Base-by-base conservation (phyloP, 345 rosid genomes). In the Anacardium occidentale region DNA sequence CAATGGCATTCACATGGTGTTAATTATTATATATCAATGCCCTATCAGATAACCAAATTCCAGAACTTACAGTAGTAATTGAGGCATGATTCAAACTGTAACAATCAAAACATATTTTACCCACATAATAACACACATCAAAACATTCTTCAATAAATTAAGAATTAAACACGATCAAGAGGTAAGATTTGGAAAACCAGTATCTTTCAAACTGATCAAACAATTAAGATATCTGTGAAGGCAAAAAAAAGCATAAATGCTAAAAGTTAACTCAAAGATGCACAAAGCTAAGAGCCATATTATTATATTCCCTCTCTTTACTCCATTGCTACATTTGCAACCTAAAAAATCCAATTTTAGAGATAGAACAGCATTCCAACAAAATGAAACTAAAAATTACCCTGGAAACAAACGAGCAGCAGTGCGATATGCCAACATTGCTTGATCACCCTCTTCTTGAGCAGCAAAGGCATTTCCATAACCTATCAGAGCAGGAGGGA, bases 341-440 rank as follows among this genome's bases (percentile, higher is more conserved):
- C 12, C 34, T 18, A 24, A 42, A 55, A 21, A 7, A 18, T 37
- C 42, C 42, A 37, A 37, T 6, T 21, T 34, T 47, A 61, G 42
- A 70, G 44, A 58, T 40, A 62, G 21, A 22, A 72, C 50, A 51
- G 62, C 25, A 61, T 52, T 32, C 29, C 48, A 29, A 48, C 32
- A 42, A 44, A 48, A 10, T 50, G 55, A 55, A 6, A 66, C 3
- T 11, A 45, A n/a, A 25, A 21, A 47, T 78, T 90, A 95, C 99
- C 99, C 98, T 17, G 99, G 99, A 81, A 95, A 92, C 75, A 95
- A 82, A 57, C 97, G 90, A 73, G 97, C 98, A 62, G 96, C 98
- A 51, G 90, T 88, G 14, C 98, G 95, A 77, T 95, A 95, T 73
- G 93, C 97, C 7, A 96, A 82, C 99, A 95, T 91, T 74, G 98